phyloP scores from a whole-genome alignment of 192 early-diverging fungal species.

The Physocladia obscura region DNA sequence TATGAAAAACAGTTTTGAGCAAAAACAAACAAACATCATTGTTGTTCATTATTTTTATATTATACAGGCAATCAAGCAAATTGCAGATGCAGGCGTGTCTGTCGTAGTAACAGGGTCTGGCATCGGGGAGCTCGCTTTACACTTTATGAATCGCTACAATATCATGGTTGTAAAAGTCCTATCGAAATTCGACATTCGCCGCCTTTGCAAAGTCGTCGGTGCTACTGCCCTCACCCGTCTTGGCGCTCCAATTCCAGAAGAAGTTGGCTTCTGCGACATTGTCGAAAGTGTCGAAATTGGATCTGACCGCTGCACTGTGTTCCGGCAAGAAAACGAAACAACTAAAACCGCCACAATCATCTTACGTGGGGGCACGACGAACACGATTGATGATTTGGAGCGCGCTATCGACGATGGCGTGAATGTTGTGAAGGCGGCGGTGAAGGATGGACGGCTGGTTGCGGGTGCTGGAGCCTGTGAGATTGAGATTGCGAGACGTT shows the following conservation, averaged over 20 bases:
- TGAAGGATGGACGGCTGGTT: slow-evolving; percentile 80
- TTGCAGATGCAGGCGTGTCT: slow-evolving; percentile 88
- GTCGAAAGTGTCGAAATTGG: slow-evolving; percentile 96
- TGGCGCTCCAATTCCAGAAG: slow-evolving; percentile 89
- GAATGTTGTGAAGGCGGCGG: slow-evolving; percentile 91
- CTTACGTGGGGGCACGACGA: slow-evolving; percentile 92
- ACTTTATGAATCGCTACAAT: slow-evolving; percentile 90
- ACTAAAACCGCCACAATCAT: slow-evolving; percentile 93
- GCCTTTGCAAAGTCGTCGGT: slow-evolving; percentile 88
- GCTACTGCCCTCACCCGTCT: slow-evolving; percentile 91
- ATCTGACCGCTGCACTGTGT: slow-evolving; percentile 94
- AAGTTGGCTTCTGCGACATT: slow-evolving; percentile 97
- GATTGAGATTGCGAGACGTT: slow-evolving; percentile 83
- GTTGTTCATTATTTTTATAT: neutral
- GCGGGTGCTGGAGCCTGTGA: slow-evolving; percentile 93
- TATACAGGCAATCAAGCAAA: slow-evolving; percentile 69
- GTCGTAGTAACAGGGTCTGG: slow-evolving; percentile 87
- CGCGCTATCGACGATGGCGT: slow-evolving; percentile 97
- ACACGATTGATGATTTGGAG: slow-evolving; percentile 94
- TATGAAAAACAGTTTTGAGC: no score
- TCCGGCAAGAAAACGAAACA: slow-evolving; percentile 87
- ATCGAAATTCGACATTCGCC: slow-evolving; percentile 94
- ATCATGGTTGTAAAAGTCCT: slow-evolving; percentile 88
- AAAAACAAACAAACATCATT: no score
- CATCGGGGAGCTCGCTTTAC: slow-evolving; percentile 90